phyloP scores from a whole-genome alignment of 2,329 filamentous ascomycete species.

The Scedosporium apiospermum region DNA sequence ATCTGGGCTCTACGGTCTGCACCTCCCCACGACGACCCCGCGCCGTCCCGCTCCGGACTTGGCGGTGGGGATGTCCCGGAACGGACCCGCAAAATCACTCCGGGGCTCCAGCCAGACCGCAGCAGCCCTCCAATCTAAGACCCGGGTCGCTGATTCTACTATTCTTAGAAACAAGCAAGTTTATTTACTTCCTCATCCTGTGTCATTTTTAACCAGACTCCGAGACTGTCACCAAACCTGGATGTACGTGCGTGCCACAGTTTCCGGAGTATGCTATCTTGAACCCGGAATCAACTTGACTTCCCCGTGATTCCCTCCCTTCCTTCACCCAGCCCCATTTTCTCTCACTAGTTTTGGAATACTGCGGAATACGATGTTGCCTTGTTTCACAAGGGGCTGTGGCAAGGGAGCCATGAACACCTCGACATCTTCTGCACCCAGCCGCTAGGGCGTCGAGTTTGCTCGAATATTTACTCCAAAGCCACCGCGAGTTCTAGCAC shows the following conservation, averaged over 20 bases:
- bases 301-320: not conserved
- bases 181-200: not conserved
- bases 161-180: not conserved
- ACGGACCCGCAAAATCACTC: not conserved
- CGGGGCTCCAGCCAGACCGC: not conserved
- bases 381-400: too few species aligned
- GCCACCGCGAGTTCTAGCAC: too few species aligned
- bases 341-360: not conserved
- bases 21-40: not conserved
- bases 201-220: too few species aligned
- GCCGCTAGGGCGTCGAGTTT: too few species aligned
- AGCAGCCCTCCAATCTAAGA: too few species aligned
- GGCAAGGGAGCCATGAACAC: too few species aligned
- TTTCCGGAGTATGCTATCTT: not conserved
- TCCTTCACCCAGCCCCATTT: not conserved
- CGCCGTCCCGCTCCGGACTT: not conserved
- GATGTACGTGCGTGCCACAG: too few species aligned
- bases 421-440: too few species aligned
- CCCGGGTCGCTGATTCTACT: too few species aligned
- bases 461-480: too few species aligned
- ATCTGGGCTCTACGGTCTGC: not conserved
- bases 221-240: too few species aligned
- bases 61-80: conserved; percentile 3
- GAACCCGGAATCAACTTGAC: not conserved
- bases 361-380: too few species aligned